Evolutionary conservation across 495 filamentous ascomycete species (phyloP), one percentile per base, ranked within the genome.

Genomic region (Penicillium samsonianum): DNA sequence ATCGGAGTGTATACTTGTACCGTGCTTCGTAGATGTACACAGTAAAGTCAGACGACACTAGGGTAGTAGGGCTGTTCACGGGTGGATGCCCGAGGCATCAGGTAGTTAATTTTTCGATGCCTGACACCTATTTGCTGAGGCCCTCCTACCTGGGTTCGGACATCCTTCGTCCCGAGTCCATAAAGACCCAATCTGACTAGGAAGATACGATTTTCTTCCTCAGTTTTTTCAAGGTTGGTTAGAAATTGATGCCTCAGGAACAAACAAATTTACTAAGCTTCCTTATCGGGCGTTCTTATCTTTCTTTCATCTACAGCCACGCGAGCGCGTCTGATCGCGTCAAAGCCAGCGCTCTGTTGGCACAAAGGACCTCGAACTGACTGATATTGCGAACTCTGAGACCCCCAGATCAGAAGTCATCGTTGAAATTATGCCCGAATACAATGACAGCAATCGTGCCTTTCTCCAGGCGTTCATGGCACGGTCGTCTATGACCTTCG

Each of bases 391-490:
- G 16, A n/a, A 19, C 22, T 38, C 40, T 16, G 11, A 17, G 22
- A 14, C 17, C 50, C 6, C 17, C 4, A 33, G 17, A 23, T 20
- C 54, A 30, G 11, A 46, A 14, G 11, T 25, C 3, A 17, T 63
- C 26, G 44, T 53, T 19, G 17, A 47, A 55, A 53, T 26, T 17
- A 63, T 65, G 43, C 69, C 62, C 14, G 64, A 57, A 49, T 82
- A 82, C 62, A 74, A 85, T 68, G 82, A 96, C 66, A 78, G 80
- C 63, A 90, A 97, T 70, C 89, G 91, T 44, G 92, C 93, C n/a
- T 96, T 98, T 66, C 75, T 97, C 1, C 94, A 98, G 76, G 90
- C 88, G 58, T 89, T 98, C 66, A 83, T 97, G 68, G 84, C 88
- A 3, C 85, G 86, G 17, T 86, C 87, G 8, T 82, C 83, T 22